A percentile compares a stretch with the other conserved stretches of the same genome.
These are phyloP conservation scores for Monosporascus sp. DNA, from an alignment of 2,329 filamentous ascomycete species.

Conservation along the genomic window DNA sequence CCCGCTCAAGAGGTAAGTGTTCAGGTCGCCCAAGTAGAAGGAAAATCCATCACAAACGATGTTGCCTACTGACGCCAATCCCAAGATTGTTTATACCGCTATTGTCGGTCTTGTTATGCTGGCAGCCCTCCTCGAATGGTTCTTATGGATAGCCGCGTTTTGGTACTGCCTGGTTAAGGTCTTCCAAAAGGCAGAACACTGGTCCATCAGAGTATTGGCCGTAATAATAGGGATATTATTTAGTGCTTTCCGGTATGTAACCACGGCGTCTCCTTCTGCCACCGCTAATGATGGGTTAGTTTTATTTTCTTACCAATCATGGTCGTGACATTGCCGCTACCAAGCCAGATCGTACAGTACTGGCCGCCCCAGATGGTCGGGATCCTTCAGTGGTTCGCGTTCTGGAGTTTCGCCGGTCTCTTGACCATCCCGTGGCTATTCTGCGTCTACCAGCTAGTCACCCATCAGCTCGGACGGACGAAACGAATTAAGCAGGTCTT, in stretches of 20 bases:
- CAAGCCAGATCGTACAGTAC: conserved; percentile 61
- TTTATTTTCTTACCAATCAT: conserved; percentile 87
- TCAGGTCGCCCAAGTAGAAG: background rate
- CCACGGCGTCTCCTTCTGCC: background rate
- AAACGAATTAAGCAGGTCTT: conserved; percentile 79
- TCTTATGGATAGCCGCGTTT: conserved; percentile 91
- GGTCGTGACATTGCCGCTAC: conserved; percentile 85
- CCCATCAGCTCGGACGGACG: conserved; percentile 74
- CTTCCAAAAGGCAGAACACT: conserved; percentile 82
- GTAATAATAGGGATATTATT: conserved; percentile 70
- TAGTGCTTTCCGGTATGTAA: conserved; percentile 62
- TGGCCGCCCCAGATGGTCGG: conserved; percentile 66
- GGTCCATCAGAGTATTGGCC: conserved; percentile 75
- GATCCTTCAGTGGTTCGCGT: conserved; percentile 88
- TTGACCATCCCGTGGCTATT: conserved; percentile 88
- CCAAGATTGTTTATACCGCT: conserved; percentile 75
- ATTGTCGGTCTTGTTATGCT: conserved; percentile 79
- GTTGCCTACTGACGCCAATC: conserved; percentile 9
- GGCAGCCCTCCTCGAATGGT: conserved; percentile 85
- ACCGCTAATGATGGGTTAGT: conserved; percentile 37
- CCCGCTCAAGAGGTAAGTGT: conserved; percentile 42
- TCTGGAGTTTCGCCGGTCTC: conserved; percentile 84
- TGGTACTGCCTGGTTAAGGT: conserved; percentile 87
- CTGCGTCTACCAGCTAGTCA: conserved; percentile 87
- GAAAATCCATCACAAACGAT: background rate